These are phyloP conservation scores for Purpureocillium takamizusanense DNA, from an alignment of 2,329 filamentous ascomycete species.

Conservation along the genomic window DNA sequence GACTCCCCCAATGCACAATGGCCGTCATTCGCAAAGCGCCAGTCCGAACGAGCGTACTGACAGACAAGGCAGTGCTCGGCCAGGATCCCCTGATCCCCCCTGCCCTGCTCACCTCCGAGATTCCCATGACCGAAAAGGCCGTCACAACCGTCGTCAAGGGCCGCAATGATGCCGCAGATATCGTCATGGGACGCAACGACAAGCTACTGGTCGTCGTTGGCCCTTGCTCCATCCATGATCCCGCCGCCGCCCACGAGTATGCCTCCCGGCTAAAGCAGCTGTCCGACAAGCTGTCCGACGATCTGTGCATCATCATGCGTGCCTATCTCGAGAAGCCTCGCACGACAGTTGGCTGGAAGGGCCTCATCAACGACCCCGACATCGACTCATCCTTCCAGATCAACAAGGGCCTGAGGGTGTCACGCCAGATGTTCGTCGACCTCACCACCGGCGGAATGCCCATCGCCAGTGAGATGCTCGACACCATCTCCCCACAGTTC, in stretches of 20 bases:
- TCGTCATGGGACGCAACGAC: conserved; percentile 73
- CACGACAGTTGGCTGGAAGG: conserved; percentile 98
- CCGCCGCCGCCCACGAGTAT: conserved; percentile 80
- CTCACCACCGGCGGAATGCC: conserved; percentile 82
- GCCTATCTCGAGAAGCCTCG: conserved; percentile 98
- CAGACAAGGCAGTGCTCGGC: conserved; percentile 60
- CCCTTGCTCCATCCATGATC: conserved; percentile 96
- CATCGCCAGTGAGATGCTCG: conserved; percentile 95
- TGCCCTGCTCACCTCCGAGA: conserved; percentile 75
- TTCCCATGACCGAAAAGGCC: conserved; percentile 58
- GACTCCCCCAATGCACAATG: background rate
- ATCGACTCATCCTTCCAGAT: conserved; percentile 97
- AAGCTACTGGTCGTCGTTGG: conserved; percentile 90
- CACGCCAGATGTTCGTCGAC: conserved; percentile 88
- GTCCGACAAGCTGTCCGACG: conserved; percentile 68
- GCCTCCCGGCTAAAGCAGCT: conserved; percentile 67
- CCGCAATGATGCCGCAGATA: conserved; percentile 58
- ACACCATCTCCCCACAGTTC: conserved; percentile 98
- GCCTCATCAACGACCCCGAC: conserved; percentile 96
- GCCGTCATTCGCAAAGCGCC: background rate
- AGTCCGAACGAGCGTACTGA: conserved; percentile 9
- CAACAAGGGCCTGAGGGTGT: conserved; percentile 92
- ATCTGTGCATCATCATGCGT: conserved; percentile 92
- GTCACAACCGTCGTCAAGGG: conserved; percentile 63
- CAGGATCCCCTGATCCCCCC: conserved; percentile 92